phyloP scores from a whole-genome alignment of 2,329 filamentous ascomycete genomes.

The Cladobotryum mycophilum region DNA sequence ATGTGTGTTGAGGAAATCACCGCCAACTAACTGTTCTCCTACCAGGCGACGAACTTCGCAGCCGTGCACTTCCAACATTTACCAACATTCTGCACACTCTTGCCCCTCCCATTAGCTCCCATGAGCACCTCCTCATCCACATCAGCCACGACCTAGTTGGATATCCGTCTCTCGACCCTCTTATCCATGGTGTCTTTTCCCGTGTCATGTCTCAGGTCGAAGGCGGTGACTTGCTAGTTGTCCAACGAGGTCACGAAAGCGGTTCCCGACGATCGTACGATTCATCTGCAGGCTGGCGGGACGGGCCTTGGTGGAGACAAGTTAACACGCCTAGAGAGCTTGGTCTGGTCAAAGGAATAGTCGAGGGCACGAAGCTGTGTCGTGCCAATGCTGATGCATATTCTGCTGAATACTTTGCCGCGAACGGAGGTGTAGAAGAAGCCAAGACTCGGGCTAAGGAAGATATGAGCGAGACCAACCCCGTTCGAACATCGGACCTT shows the following conservation, averaged over 20 bases:
- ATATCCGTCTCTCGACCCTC: conserved; percentile 88
- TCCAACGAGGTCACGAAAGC: conserved; percentile 87
- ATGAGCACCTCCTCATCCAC: conserved; percentile 95
- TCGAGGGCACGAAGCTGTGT: conserved; percentile 86
- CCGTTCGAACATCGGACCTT: conserved; percentile 86
- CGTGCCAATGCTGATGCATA: conserved; percentile 86
- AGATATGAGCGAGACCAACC: conserved; percentile 74
- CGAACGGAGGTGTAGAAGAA: conserved; percentile 70
- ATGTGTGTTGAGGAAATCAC: neutral
- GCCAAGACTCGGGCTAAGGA: conserved; percentile 76
- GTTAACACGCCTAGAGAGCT: conserved; percentile 64
- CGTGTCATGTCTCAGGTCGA: conserved; percentile 99
- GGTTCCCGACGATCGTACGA: conserved; percentile 59
- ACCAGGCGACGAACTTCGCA: conserved; percentile 76
- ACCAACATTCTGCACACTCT: conserved; percentile 92
- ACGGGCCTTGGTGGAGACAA: conserved; percentile 94
- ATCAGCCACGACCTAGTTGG: conserved; percentile 93
- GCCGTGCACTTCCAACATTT: conserved; percentile 87
- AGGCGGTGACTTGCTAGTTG: conserved; percentile 87
- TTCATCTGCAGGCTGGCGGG: conserved; percentile 67
- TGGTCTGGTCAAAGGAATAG: conserved; percentile 69
- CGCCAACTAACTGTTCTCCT: neutral
- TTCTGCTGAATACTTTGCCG: conserved; percentile 74
- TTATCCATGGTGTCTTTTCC: conserved; percentile 86
- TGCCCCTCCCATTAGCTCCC: conserved; percentile 90